phyloP scores from a whole-genome alignment of 768 basidiomycete genomes.

The Lactifluus volemus region DNA sequence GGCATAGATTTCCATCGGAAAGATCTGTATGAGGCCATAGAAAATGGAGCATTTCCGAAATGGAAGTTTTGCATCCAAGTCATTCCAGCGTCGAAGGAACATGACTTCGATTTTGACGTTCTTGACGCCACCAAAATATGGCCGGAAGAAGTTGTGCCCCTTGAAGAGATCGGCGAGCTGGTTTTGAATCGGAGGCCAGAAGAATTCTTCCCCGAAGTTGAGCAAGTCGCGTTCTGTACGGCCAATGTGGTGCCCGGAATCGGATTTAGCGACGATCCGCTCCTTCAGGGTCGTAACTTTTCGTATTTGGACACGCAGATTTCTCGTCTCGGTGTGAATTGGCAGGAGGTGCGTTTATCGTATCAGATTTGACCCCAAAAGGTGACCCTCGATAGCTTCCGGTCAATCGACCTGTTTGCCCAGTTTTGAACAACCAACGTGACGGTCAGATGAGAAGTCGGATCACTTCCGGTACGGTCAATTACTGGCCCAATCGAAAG shows the following conservation, averaged over 20 bases:
- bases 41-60: conserved; percentile 57
- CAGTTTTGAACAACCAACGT: conserved; percentile 60
- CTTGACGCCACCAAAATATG: conserved; percentile 83
- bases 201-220: conserved; percentile 80
- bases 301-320: conserved; percentile 85
- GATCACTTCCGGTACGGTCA: conserved; percentile 50
- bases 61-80: conserved; percentile 75
- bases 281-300: conserved; percentile 81
- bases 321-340: conserved; percentile 73
- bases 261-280: conserved; percentile 60
- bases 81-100: conserved; percentile 61
- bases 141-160: conserved; percentile 73
- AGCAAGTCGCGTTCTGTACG: conserved; percentile 88
- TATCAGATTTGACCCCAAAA: neutral
- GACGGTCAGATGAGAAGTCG: conserved; percentile 50
- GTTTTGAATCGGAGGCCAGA: conserved; percentile 53
- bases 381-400: conserved; percentile 43
- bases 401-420: conserved; percentile 75
- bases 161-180: conserved; percentile 71
- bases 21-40: conserved; percentile 78
- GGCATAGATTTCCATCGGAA: conserved; percentile 58
- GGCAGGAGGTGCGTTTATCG: conserved; percentile 43
- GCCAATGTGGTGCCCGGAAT: conserved; percentile 47
- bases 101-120: conserved; percentile 82
- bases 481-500: conserved; percentile 81